Conservation (phyloP, 2,329 filamentous ascomycete genomes). For the Moelleriella libera region DNA sequence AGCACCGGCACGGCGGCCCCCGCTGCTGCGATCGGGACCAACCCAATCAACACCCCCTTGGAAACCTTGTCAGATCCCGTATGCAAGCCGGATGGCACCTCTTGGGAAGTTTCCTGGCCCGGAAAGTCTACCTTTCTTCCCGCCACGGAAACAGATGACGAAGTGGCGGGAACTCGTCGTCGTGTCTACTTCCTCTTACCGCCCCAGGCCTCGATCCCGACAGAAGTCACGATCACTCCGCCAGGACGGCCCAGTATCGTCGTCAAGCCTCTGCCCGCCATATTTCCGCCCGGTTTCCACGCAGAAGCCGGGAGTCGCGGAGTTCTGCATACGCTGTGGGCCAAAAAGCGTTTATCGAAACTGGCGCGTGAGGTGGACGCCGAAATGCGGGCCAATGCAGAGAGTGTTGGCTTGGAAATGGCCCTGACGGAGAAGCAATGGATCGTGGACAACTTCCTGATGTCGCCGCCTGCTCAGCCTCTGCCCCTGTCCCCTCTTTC, state of each 20-base stretch:
- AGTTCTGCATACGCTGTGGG: conserved; percentile 83
- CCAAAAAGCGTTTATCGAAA: conserved; percentile 63
- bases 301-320: conserved; percentile 61
- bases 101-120: conserved; percentile 73
- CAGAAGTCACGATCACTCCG: conserved; percentile 51
- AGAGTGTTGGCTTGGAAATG: conserved; percentile 77
- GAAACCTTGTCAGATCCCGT: background rate
- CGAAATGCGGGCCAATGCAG: conserved; percentile 60
- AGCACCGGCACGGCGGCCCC: no score
- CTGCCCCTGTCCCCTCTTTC: conserved; percentile 41
- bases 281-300: conserved; percentile 66
- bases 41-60: background rate
- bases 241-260: conserved; percentile 26
- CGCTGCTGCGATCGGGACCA: no score
- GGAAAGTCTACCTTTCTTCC: conserved; percentile 62
- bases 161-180: conserved; percentile 27
- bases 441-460: conserved; percentile 64
- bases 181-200: conserved; percentile 73
- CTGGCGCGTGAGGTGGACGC: conserved; percentile 62
- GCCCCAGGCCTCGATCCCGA: conserved; percentile 56
- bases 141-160: conserved; percentile 27
- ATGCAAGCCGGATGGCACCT: conserved; percentile 7
- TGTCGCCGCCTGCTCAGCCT: conserved; percentile 7
- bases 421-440: conserved; percentile 70
- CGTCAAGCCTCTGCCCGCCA: conserved; percentile 72